Conservation (phyloP, 345 rosid species). For the Ceriops decandra region DNA sequence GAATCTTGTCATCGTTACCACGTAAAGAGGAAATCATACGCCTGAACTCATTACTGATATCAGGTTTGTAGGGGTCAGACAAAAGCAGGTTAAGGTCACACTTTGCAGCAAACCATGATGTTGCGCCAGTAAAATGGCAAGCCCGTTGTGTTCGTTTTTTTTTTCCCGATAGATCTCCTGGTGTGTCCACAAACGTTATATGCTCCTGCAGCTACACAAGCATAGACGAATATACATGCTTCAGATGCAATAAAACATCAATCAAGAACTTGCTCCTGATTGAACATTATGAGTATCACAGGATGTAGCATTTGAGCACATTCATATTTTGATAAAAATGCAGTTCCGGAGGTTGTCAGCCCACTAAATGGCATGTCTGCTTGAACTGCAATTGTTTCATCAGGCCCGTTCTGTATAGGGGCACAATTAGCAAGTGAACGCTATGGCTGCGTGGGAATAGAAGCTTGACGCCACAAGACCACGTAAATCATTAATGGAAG, state of each 20-base stretch:
- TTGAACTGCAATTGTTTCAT: conserved; percentile 91
- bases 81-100: conserved; percentile 91
- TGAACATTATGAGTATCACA: conserved; percentile 38
- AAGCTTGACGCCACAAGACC: background rate
- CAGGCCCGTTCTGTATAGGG: conserved; percentile 66
- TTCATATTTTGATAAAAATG: conserved; percentile 87
- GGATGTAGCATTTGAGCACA: conserved; percentile 98
- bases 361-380: conserved; percentile 98
- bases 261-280: conserved; percentile 2
- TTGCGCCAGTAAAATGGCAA: conserved; percentile 88
- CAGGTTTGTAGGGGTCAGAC: conserved; percentile 94
- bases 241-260: conserved; percentile 18
- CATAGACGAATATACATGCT: conserved; percentile 10
- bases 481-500: no score
- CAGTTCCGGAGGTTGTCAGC: conserved; percentile 84
- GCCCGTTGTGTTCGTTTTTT: conserved; percentile 87
- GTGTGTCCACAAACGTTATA: conserved; percentile 85
- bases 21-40: conserved; percentile 87
- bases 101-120: conserved; percentile 98
- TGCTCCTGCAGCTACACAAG: conserved; percentile 72
- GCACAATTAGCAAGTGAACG: conserved; percentile 11
- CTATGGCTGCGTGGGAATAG: background rate
- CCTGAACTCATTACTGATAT: conserved; percentile 96
- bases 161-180: conserved; percentile 94
- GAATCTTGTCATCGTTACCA: conserved; percentile 95